Base-by-base conservation (phyloP, 805 yeast species). In the Barnettozyma vustinii region DNA sequence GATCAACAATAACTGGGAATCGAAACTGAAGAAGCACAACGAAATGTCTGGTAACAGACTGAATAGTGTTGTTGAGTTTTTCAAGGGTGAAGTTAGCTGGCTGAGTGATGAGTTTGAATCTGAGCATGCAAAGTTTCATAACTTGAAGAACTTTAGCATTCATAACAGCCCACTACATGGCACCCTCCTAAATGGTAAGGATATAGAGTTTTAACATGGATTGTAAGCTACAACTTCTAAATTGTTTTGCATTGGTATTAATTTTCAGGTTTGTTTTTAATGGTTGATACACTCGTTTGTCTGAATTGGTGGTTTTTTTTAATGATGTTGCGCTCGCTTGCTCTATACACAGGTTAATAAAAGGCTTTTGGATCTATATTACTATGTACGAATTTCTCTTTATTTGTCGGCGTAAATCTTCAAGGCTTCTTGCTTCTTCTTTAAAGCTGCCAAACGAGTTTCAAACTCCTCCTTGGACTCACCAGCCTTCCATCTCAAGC, bases 21-120 rank as follows among this genome's bases (percentile, higher is more conserved):
- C 60, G 9, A 75, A 70, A 56, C 58, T 80, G 44, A 63, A 64
- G 37, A 65, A 63, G 40, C 81, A 79, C 55, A 72, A 79, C 58
- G 73, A 70, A 40, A 40, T 58, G 9, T 66, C 81, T 2, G 56
- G 56, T 12, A 75, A 73, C 18, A 69, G 72, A 49, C 71, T 80
- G 52, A 56, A 56, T n/a, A 50, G 63, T 13, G 79, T 75, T 13
- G 61, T 75, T 18, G 80, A 76, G 12, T 71, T 66, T 52, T 64
- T 78, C 27, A 65, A 63, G 40, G 64, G 67, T 18, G 77, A 74
- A 55, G 56, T 73, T 33, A 53, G 54, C 26, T 62, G 66, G 67
- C 37, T 65, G n/a, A 49, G 43, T 35, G 56, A 55, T 21, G 59
- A 56, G 32, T 41, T 50, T 36, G 45, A 48, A 27, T 15, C 44